A percentile compares a stretch with the other conserved stretches of the same genome.
phyloP scores from a whole-genome alignment of 169 alveolate genomes.

The Toxoplasma gondii region DNA sequence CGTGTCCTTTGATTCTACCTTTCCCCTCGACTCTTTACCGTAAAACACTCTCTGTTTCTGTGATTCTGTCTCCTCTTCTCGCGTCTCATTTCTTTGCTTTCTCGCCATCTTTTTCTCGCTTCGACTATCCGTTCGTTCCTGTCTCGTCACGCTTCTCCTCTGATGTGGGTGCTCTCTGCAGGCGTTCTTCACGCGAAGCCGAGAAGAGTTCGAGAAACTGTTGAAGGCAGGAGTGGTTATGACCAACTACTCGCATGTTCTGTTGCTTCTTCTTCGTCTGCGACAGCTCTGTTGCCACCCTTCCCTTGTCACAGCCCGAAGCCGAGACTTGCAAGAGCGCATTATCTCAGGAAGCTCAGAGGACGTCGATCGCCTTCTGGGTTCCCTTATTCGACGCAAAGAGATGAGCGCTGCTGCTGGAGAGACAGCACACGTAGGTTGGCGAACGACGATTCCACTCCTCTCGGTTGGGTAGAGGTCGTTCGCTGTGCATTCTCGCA shows the following conservation, averaged over 20 bases:
- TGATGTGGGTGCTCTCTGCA: neutral
- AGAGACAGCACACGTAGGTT: too few relatives aligned
- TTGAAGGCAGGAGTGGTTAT: slow-evolving; percentile 77
- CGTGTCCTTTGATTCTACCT: too few relatives aligned
- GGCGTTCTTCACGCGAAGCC: slow-evolving; percentile 71
- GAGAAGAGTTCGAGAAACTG: slow-evolving; percentile 79
- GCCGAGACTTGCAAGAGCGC: slow-evolving; percentile 4
- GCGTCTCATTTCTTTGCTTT: too few relatives aligned
- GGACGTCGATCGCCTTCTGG: slow-evolving; percentile 13
- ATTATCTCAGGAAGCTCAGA: neutral
- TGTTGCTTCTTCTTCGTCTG: slow-evolving; percentile 81
- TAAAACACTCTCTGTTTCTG: too few relatives aligned
- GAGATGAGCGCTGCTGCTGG: neutral
- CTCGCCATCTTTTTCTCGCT: too few relatives aligned
- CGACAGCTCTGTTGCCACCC: slow-evolving; percentile 88
- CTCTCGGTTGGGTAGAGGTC: too few relatives aligned
- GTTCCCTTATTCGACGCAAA: slow-evolving; percentile 1
- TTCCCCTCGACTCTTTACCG: too few relatives aligned
- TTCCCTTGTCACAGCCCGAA: slow-evolving; percentile 57
- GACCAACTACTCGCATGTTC: slow-evolving; percentile 81
- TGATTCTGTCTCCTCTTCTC: too few relatives aligned
- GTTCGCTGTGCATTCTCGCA: too few relatives aligned
- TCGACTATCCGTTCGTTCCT: too few relatives aligned
- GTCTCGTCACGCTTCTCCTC: too few relatives aligned
- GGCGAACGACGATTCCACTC: too few relatives aligned